Evolutionary conservation across 1,284 basidiomycete species (phyloP), one percentile per base, ranked within the genome.

Genomic region (Tylopilus sp.): DNA sequence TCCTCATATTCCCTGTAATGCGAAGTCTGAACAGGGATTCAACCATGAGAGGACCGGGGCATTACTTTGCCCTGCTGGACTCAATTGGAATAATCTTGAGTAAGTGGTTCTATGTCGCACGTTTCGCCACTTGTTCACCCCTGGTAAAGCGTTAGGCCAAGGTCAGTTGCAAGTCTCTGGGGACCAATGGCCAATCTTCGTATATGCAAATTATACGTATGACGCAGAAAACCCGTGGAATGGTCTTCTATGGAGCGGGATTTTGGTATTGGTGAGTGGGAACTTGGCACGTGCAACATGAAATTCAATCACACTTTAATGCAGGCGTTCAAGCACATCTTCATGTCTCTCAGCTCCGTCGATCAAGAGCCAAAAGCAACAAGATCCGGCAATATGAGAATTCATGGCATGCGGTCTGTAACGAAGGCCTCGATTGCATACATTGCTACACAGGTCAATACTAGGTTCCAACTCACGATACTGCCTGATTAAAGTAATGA

Each of bases 401-500:
- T 64, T 15, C 55, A 58, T 38, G 49, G 54, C 6, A 65, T 65
- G 64, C 44, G 44, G 22, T 58, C 36, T n/a, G 57, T 62, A 6
- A 65, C 52, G 3, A 64, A 57, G 13, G 54, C 49, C 1, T 65
- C 44, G 2, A 58, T 65, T 24, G 44, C 58, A 12, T 64, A 64
- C 13, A 22, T 62, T 56, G n/a, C 53, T 6, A 65, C 53, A 5
- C 60, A 65, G 53, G 63, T 47, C 6, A 16, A 22, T 36, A 29
- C 29, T 29, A 29, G 29, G 29, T 29, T 29, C 29, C 29, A 29
- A 29, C 29, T 29, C 6, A 29, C 6, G 29, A 29, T 12, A 24
- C 9, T 44, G 5, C 39, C 15, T n/a, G 9, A 10, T 24, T 63
- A 29, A 29, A 29, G 29, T 29, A 29, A 29, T 29, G 29, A 29